phyloP scores from a whole-genome alignment of 768 basidiomycete species.

The Boletellus ananas region DNA sequence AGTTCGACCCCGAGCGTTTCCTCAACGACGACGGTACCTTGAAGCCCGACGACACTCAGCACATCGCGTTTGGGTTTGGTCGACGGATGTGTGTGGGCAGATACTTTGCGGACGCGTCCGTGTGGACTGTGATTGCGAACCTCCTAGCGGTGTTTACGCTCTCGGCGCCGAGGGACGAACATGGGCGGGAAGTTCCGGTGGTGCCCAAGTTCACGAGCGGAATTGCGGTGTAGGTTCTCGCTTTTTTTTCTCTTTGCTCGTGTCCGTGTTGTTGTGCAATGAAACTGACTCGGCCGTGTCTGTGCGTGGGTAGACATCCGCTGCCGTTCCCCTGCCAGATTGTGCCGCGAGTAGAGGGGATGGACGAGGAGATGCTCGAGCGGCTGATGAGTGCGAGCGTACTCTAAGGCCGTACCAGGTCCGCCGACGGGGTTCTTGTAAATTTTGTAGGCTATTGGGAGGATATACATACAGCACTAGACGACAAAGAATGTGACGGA shows the following conservation, averaged over 20 bases:
- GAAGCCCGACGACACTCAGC: constrained; percentile 7
- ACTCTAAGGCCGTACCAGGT: background rate
- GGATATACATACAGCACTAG: too few relatives aligned
- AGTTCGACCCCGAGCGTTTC: constrained; percentile 40
- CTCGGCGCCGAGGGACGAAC: constrained; percentile 2
- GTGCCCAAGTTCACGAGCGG: constrained; percentile 12
- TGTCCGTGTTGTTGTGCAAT: background rate
- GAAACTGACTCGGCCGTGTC: background rate
- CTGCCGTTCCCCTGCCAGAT: constrained; percentile 12
- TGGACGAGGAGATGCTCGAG: constrained; percentile 4
- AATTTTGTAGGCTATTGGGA: too few relatives aligned
- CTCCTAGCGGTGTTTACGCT: constrained; percentile 13
- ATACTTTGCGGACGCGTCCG: constrained; percentile 16
- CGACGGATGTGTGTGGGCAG: constrained; percentile 25
- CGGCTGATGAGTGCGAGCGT: background rate
- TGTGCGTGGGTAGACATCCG: background rate
- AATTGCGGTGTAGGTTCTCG: constrained; percentile 6
- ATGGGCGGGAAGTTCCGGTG: constrained; percentile 12
- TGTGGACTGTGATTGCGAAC: constrained; percentile 16
- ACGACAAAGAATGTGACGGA: too few relatives aligned
- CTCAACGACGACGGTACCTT: constrained; percentile 24
- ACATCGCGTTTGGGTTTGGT: constrained; percentile 24
- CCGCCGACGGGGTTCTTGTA: too few relatives aligned
- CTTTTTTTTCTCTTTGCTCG: background rate
- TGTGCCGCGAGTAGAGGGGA: constrained; percentile 5